A percentile compares a stretch with the other conserved stretches of the same genome.
Evolutionary conservation across 345 rosid genomes (phyloP).

Genomic region (Hibiscus syriacus): DNA sequence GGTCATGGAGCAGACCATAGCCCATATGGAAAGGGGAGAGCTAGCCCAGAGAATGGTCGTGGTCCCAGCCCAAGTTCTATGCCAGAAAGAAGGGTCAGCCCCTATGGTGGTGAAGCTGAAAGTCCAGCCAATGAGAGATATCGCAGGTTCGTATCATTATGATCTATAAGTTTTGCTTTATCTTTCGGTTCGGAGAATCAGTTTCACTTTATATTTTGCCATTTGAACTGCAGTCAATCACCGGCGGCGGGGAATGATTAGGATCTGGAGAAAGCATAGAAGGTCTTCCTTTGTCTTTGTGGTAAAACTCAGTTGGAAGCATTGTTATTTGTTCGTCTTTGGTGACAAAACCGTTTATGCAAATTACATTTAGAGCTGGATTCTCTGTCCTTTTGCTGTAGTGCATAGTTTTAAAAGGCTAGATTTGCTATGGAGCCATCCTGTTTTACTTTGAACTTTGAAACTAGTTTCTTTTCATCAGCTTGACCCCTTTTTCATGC

Average conservation of each 20-base stretch:
- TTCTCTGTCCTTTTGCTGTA: not conserved
- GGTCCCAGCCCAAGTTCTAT: conserved; percentile 39
- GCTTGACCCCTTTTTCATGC: too few relatives aligned
- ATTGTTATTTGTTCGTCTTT: not conserved
- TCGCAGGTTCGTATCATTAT: conserved; percentile 28
- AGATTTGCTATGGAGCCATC: too few relatives aligned
- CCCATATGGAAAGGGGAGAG: conserved; percentile 33
- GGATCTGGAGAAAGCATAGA: not conserved
- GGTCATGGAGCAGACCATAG: conserved; percentile 39
- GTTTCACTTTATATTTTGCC: not conserved
- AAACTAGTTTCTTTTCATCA: not conserved
- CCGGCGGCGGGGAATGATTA: conserved; percentile 12
- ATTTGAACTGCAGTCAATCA: conserved; percentile 3
- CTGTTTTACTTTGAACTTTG: not conserved
- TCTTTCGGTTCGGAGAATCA: not conserved
- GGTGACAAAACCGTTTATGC: not conserved
- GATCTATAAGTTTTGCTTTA: not conserved
- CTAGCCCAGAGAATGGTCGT: conserved; percentile 30
- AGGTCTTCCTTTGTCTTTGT: too few relatives aligned
- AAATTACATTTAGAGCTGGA: not conserved
- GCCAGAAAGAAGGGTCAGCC: conserved; percentile 38
- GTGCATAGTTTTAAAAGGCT: not conserved
- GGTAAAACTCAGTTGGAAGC: too few relatives aligned
- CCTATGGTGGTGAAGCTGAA: conserved; percentile 40
- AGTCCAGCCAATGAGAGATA: conserved; percentile 46